A percentile compares a stretch with the other conserved stretches of the same genome.
phyloP scores from a whole-genome alignment of 305 asterid genomes.

The Rubia occidens region DNA sequence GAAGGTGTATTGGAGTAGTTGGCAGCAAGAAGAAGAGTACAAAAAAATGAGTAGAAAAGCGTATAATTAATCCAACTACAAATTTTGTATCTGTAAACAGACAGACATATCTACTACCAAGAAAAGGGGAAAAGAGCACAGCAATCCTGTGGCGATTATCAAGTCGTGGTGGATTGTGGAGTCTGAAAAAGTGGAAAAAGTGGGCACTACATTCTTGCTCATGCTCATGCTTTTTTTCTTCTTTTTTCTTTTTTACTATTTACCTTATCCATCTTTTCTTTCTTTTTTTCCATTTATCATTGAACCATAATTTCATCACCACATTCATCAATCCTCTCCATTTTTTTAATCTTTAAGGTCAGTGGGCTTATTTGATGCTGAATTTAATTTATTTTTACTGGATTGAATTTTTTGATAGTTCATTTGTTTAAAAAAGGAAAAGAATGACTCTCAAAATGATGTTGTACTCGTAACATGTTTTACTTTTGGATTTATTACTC shows the following conservation, averaged over 20 bases:
- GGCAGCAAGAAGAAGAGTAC: constrained; percentile 3
- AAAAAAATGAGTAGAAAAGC: constrained; percentile 15
- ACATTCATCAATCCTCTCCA: no score
- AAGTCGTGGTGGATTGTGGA: constrained; percentile 24
- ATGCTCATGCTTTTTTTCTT: background rate
- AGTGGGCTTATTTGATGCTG: no score
- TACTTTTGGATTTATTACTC: no score
- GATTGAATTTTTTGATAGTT: no score
- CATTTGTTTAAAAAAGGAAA: no score
- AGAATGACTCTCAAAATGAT: no score
- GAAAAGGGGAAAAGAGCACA: constrained; percentile 28
- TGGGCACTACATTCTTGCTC: background rate
- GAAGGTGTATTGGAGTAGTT: background rate
- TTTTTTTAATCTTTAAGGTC: no score
- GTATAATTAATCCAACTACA: background rate
- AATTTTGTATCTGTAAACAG: constrained; percentile 1
- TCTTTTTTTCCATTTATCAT: background rate
- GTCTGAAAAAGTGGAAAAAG: constrained; percentile 15
- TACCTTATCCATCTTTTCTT: background rate
- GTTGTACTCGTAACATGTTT: no score
- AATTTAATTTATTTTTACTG: no score
- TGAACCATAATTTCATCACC: no score
- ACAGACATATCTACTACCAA: constrained; percentile 7
- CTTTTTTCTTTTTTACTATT: background rate
- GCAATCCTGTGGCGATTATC: constrained; percentile 79